These are phyloP conservation scores for Helenozyma rhizophorensis DNA, from an alignment of 805 yeast species.

Conservation along the genomic window DNA sequence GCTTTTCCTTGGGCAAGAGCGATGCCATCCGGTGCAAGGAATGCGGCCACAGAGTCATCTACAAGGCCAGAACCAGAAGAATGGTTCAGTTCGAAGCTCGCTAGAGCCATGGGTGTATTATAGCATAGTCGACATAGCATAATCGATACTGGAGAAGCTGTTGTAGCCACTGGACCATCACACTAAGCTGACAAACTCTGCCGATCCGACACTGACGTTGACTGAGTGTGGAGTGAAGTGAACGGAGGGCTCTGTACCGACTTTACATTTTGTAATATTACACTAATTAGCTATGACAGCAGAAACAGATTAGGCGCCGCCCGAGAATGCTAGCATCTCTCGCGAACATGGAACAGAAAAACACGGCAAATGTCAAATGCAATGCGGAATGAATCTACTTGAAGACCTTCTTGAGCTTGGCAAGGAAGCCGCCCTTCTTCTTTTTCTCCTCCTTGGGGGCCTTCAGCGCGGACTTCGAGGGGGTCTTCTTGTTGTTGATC, in stretches of 20 bases:
- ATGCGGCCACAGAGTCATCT: slow-evolving; percentile 96
- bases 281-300: neutral
- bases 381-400: slow-evolving; percentile 9
- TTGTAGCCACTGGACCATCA: too few relatives aligned
- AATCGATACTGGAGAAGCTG: too few relatives aligned
- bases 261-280: neutral
- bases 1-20: slow-evolving; percentile 79
- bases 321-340: too few relatives aligned
- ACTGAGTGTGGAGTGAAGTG: too few relatives aligned
- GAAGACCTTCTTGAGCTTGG: slow-evolving; percentile 39
- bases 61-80: slow-evolving; percentile 96
- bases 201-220: too few relatives aligned
- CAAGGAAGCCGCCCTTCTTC: slow-evolving; percentile 39
- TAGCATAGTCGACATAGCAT: too few relatives aligned
- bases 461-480: slow-evolving; percentile 7
- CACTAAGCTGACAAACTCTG: too few relatives aligned
- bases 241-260: too few relatives aligned
- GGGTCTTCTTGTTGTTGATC: slow-evolving; percentile 9
- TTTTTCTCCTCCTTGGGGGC: slow-evolving; percentile 16
- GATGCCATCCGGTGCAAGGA: slow-evolving; percentile 98
- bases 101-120: too few relatives aligned
- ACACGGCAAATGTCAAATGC: neutral
- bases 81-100: slow-evolving; percentile 63
- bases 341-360: neutral
- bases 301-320: neutral